These are phyloP conservation scores for Coniochaeta sp. DNA, from an alignment of 2,329 filamentous ascomycete species.

Conservation along the genomic window DNA sequence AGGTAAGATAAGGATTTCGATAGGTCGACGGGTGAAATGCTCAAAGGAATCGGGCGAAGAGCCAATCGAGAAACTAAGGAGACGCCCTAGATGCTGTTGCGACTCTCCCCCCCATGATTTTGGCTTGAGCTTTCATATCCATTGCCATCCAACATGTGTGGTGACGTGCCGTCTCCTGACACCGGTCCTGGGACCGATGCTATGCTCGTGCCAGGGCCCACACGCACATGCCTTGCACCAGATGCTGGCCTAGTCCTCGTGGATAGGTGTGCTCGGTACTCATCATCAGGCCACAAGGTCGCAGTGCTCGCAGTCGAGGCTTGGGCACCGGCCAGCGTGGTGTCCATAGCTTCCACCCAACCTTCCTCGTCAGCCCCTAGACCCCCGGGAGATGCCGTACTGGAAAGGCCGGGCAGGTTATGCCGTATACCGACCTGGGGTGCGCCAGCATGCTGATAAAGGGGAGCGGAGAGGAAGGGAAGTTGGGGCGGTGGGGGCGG, in stretches of 20 bases:
- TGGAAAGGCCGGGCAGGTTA: not conserved
- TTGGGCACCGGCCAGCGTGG: not conserved
- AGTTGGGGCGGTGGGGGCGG: conserved; percentile 8
- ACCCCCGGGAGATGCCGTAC: not conserved
- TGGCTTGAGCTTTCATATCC: not conserved
- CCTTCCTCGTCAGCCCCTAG: conserved; percentile 1
- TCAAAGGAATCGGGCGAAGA: not conserved
- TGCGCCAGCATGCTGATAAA: not conserved
- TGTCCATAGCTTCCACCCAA: conserved; percentile 6
- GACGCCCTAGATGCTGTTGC: not conserved
- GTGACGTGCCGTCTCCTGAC: not conserved
- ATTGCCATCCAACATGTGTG: not conserved
- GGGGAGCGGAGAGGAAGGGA: not conserved
- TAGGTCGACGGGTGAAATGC: not conserved
- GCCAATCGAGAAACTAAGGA: not conserved
- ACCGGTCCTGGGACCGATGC: not conserved
- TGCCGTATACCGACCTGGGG: not conserved
- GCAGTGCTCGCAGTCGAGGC: not conserved
- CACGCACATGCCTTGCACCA: not conserved
- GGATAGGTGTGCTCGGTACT: not conserved
- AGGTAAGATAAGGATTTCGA: not conserved
- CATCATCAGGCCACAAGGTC: not conserved
- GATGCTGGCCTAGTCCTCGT: not conserved
- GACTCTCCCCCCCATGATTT: not conserved
- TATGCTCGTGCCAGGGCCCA: not conserved